These are phyloP conservation scores for Sanghuangporus sanghuang DNA, from an alignment of 1,284 basidiomycete species.

Conservation along the genomic window DNA sequence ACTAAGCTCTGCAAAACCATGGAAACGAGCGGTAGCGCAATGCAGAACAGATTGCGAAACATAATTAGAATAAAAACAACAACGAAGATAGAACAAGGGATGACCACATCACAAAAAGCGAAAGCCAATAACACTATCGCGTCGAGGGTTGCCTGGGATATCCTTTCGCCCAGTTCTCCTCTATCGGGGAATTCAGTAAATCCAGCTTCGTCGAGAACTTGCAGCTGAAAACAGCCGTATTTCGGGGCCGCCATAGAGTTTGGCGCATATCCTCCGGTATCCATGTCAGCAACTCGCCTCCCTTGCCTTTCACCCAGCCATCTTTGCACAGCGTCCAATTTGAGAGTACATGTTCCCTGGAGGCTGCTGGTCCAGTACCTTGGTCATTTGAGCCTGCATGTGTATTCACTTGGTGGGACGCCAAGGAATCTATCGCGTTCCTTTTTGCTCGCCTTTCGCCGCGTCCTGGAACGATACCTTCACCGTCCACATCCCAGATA, in stretches of 20 bases:
- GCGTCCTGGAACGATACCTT: background rate
- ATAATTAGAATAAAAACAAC: no score
- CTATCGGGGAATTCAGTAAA: background rate
- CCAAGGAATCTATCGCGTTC: constrained; percentile 9
- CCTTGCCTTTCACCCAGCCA: background rate
- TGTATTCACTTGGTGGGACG: background rate
- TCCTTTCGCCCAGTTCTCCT: background rate
- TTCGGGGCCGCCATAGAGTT: background rate
- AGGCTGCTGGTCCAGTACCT: background rate
- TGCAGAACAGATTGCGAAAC: no score
- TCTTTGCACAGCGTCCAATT: background rate
- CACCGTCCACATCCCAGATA: constrained; percentile 78
- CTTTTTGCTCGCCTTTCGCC: constrained; percentile 2
- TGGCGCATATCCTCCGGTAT: background rate
- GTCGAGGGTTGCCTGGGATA: background rate
- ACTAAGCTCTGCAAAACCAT: no score
- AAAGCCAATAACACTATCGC: no score
- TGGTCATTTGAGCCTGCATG: no score
- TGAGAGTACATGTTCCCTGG: background rate
- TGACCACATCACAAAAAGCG: no score
- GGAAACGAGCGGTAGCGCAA: no score
- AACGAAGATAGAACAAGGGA: no score
- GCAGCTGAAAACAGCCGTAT: background rate
- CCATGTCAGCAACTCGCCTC: background rate
- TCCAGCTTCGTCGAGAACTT: background rate